Evolutionary conservation across 1,139 yeast species (phyloP), one percentile per base, ranked within the genome.

Genomic region (Sporopachydermia cereana): DNA sequence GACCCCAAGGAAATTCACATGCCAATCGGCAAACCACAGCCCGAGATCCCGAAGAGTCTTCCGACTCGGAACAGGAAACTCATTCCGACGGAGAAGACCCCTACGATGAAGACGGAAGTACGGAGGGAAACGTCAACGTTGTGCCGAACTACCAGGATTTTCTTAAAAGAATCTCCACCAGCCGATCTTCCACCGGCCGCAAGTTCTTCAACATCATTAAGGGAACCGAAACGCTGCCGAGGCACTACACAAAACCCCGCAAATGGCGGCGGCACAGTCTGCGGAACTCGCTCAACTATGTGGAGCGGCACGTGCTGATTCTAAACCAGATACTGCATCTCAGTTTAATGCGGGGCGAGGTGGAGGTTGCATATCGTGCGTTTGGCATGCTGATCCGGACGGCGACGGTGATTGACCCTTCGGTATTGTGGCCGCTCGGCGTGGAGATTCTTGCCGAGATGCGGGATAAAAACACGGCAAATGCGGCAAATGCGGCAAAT

Each of bases 391-490:
- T 72, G 16, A 55, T 72, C 2, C 55, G 74, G 41, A 53, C 67
- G 5, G 69, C 69, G 1, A 53, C 54, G n/a, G 64, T 68, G 3
- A 74, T 71, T 53, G n/a, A 52, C 72, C 2, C 56, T 74, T 43
- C 54, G 63, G 2, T 51, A 7, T 34, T 72, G 5, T 72, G 77
- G 77, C 71, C 76, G 1, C 49, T 72, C 17, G 77, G 74, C 2
- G 56, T 71, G 7, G 68, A 64, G 44, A 53, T 63, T 36, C 49
- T 63, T 22, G 49, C 56, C n/a, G 53, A 57, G 56, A 46, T 54
- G 43, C 44, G 58, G 36, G 56, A 57, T 39, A 27, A 43, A n/a
- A 41, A 12, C 39, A 34, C 39, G 17, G 39, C 9, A 34, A 21
- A 5, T 16, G 22, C 22, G 9, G 22, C 39, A 9, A n/a, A n/a